Conservation (phyloP, 2,329 filamentous ascomycete genomes). For the Neonectria coccinea region DNA sequence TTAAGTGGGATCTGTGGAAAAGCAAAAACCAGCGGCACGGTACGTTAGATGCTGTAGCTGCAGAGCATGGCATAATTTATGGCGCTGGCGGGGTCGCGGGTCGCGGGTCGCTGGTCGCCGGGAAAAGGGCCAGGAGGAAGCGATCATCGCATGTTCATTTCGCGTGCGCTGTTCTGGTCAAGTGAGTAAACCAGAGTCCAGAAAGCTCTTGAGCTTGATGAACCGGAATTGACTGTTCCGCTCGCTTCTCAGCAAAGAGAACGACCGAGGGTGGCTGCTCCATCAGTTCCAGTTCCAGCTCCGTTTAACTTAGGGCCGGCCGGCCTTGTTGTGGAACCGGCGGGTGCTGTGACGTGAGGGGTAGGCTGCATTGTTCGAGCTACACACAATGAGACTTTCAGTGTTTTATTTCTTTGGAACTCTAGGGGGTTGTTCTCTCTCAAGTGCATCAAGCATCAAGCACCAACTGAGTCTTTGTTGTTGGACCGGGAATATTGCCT, state of each 20-base stretch:
- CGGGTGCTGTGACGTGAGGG: neutral
- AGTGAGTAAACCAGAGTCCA: neutral
- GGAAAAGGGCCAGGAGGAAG: slow-evolving; percentile 1
- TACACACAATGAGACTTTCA: neutral
- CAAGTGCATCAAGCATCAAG: neutral
- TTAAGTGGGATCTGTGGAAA: slow-evolving; percentile 7
- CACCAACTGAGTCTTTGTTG: slow-evolving; percentile 1
- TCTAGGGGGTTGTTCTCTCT: neutral
- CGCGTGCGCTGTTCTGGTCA: neutral
- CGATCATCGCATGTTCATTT: slow-evolving; percentile 34
- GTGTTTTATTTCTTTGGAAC: neutral
- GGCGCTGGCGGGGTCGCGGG: slow-evolving; percentile 9
- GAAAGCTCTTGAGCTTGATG: neutral
- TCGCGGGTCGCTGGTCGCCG: slow-evolving; percentile 3
- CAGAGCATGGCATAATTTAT: neutral
- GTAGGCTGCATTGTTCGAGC: neutral
- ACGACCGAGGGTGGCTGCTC: neutral
- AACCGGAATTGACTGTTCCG: neutral
- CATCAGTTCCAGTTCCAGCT: neutral
- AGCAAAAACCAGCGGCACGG: slow-evolving; percentile 20
- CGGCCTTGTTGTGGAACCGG: neutral
- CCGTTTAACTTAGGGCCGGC: too few relatives aligned
- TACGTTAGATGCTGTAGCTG: too few relatives aligned
- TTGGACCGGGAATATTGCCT: slow-evolving; percentile 1
- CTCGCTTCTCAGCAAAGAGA: neutral